Evolutionary conservation across 129 eudicot species (phyloP), one percentile per base, ranked within the genome.

Genomic region (Silybum marianum): DNA sequence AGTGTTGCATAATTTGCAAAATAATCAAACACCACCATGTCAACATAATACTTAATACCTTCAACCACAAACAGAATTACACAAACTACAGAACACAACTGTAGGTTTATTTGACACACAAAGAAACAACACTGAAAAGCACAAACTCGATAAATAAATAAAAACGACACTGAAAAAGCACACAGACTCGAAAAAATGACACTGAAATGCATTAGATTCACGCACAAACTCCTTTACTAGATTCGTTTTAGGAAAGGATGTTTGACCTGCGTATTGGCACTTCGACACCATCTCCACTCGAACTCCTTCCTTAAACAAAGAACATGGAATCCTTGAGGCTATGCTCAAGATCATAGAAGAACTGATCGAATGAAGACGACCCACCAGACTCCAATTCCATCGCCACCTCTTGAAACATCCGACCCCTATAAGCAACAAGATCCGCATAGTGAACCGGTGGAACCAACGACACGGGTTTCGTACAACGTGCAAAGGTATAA

Each of bases 371-470:
- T 12, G 92, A 83, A 62, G 83, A 65, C 1, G 85, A 32, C 0
- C 67, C 71, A 1, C 71, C 46, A 7, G 82, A 25, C 24, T 78
- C 78, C 48, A 62, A 12, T 82, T 84, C 90, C 85, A 68, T 80
- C 69, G 30, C 36, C 69, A 73, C 95, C 62, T 94, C 97, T 44
- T 88, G 92, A 78, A 71, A 94, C 87, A 90, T 24, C 12, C 98
- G 88, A 1, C 93, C 98, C 67, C 97, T 73, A 30, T 88, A 92
- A 0, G 97, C 97, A 7, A 89, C 96, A 28, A 94, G 91, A 65
- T 94, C 93, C 3, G 98, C 97, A 71, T 92, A 94, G 81, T 92
- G 89, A 12, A 92, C 98, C 0, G 97, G 98, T 1, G 98, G 89
- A 1, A 92, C 97, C 21, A 94, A 84, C 0, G 98, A 92, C 16